These are phyloP conservation scores for Lanmaoa pseudosensibilis DNA, from an alignment of 768 basidiomycete species.

Conservation along the genomic window DNA sequence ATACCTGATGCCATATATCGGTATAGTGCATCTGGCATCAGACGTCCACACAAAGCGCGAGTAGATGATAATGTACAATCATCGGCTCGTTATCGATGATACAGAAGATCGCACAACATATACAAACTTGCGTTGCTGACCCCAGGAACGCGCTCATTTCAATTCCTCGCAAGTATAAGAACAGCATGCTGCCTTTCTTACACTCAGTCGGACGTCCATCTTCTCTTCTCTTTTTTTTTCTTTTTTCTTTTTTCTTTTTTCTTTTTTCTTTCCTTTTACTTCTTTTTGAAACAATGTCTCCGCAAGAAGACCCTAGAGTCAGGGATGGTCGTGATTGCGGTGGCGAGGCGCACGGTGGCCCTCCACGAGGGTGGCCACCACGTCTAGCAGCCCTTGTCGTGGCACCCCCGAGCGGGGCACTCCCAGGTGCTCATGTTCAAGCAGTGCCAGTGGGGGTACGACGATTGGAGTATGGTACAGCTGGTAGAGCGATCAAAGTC, in stretches of 20 bases:
- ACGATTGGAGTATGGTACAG: slow-evolving; percentile 60
- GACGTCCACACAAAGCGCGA: too few species aligned
- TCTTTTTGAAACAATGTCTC: slow-evolving; percentile 32
- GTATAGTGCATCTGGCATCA: too few species aligned
- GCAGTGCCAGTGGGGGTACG: slow-evolving; percentile 73
- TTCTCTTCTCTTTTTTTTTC: too few species aligned
- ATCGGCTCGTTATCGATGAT: slow-evolving; percentile 28
- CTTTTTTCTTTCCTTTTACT: not conserved
- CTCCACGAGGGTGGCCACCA: slow-evolving; percentile 31
- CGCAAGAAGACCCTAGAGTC: slow-evolving; percentile 28
- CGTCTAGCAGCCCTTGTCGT: slow-evolving; percentile 20
- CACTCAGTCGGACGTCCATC: slow-evolving; percentile 20
- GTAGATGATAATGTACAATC: too few species aligned
- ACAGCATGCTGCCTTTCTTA: slow-evolving; percentile 1
- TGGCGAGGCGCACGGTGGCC: slow-evolving; percentile 29
- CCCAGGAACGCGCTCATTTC: not conserved
- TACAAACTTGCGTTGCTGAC: slow-evolving; percentile 22
- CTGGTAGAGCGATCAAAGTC: slow-evolving; percentile 47
- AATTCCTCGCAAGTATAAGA: slow-evolving; percentile 20
- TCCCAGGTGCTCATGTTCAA: slow-evolving; percentile 39
- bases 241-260: too few species aligned
- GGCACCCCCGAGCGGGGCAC: slow-evolving; percentile 33
- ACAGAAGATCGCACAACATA: slow-evolving; percentile 23
- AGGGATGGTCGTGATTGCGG: slow-evolving; percentile 29
- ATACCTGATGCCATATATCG: too few species aligned